A percentile compares a stretch with the other conserved stretches of the same genome.
These are phyloP conservation scores for Termitomyces sp. DNA, from an alignment of 768 basidiomycete genomes.

Conservation along the genomic window DNA sequence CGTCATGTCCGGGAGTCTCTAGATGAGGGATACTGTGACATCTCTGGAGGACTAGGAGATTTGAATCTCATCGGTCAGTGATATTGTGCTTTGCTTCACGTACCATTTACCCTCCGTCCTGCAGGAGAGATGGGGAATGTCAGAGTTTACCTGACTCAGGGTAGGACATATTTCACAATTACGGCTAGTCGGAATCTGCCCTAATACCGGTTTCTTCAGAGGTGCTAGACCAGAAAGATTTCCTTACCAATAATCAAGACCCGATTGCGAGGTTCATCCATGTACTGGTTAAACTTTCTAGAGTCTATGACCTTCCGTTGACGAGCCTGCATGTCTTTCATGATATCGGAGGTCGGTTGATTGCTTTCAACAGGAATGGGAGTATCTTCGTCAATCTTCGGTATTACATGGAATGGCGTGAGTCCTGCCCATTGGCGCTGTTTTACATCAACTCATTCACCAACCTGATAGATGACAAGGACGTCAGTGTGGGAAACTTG, in stretches of 20 bases:
- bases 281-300: conserved; percentile 61
- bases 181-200: no score
- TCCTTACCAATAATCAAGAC: conserved; percentile 55
- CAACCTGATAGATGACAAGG: conserved; percentile 57
- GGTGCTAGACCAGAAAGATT: conserved; percentile 45
- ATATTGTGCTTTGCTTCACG: neutral
- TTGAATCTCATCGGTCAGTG: conserved; percentile 58
- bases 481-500: conserved; percentile 53
- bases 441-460: neutral
- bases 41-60: conserved; percentile 62
- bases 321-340: conserved; percentile 84
- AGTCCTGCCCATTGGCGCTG: conserved; percentile 32
- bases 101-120: conserved; percentile 6
- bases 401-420: conserved; percentile 86
- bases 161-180: conserved; percentile 31
- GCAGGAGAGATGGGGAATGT: conserved; percentile 60
- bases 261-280: conserved; percentile 70
- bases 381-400: conserved; percentile 87
- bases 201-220: conserved; percentile 39
- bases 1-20: conserved; percentile 69
- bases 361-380: conserved; percentile 91
- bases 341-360: conserved; percentile 75
- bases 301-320: conserved; percentile 72
- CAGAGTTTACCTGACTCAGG: conserved; percentile 63
- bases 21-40: conserved; percentile 83